These are phyloP conservation scores for Xylariaceae sp. DNA, from an alignment of 2,329 filamentous ascomycete species.

Conservation along the genomic window DNA sequence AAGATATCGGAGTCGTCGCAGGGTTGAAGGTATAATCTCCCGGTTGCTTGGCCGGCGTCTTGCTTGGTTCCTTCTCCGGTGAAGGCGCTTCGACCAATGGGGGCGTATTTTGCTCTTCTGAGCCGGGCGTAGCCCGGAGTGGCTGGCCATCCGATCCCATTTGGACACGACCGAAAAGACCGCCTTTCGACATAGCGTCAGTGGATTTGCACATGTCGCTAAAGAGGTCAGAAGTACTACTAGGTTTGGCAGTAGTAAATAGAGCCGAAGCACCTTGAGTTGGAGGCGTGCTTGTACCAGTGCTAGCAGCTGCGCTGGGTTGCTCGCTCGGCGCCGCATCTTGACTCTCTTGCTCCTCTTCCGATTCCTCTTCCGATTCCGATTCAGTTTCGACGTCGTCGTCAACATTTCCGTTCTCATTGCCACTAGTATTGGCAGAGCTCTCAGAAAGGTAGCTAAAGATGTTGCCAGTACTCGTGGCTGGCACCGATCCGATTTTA, in stretches of 20 bases:
- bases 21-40: constrained; percentile 39
- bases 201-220: constrained; percentile 23
- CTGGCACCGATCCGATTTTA: constrained; percentile 29
- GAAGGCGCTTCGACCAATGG: constrained; percentile 16
- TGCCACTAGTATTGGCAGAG: constrained; percentile 57
- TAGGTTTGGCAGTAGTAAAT: constrained; percentile 38
- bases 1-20: constrained; percentile 36
- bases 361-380: constrained; percentile 47
- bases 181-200: constrained; percentile 31
- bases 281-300: constrained; percentile 44
- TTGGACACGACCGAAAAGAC: constrained; percentile 38
- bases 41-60: constrained; percentile 36
- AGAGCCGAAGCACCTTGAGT: constrained; percentile 39
- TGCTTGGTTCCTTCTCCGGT: constrained; percentile 15
- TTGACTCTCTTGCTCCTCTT: constrained; percentile 47
- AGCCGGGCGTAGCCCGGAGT: constrained; percentile 30
- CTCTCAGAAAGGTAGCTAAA: constrained; percentile 64
- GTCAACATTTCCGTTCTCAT: constrained; percentile 48
- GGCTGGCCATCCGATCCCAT: constrained; percentile 38
- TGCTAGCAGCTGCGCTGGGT: constrained; percentile 46
- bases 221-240: constrained; percentile 25
- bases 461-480: constrained; percentile 49
- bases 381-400: constrained; percentile 50
- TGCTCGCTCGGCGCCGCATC: constrained; percentile 48
- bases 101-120: constrained; percentile 20